phyloP scores from a whole-genome alignment of 1,284 basidiomycete species.

The Inonotus hispidus region DNA sequence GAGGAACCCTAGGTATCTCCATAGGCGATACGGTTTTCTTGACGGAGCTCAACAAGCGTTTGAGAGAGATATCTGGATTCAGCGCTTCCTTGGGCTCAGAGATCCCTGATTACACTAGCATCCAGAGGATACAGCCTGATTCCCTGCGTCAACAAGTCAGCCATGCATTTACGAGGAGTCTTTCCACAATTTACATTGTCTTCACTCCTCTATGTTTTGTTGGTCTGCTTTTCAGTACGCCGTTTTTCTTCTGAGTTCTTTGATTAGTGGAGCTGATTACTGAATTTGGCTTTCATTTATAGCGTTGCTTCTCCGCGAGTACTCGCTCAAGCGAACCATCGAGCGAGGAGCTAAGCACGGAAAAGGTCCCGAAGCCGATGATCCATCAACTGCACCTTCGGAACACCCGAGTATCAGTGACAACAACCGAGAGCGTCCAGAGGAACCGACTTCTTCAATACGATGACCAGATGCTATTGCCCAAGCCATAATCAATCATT shows the following conservation, averaged over 20 bases:
- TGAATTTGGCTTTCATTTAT: neutral
- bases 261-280: too few relatives aligned
- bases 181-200: conserved; percentile 15
- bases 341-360: conserved; percentile 7
- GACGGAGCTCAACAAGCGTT: neutral
- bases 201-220: conserved; percentile 8
- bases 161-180: conserved; percentile 12
- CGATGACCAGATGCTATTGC: too few relatives aligned
- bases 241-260: neutral
- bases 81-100: conserved; percentile 1
- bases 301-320: conserved; percentile 14
- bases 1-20: conserved; percentile 12
- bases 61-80: conserved; percentile 5
- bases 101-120: conserved; percentile 19
- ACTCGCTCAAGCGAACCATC: conserved; percentile 15
- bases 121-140: conserved; percentile 19
- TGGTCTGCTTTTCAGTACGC: conserved; percentile 4
- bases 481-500: too few relatives aligned
- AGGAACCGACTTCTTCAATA: neutral
- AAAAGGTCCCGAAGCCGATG: neutral
- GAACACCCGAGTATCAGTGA: neutral
- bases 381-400: neutral
- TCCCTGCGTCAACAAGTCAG: conserved; percentile 12
- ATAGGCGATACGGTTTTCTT: conserved; percentile 9
- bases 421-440: neutral